Base-by-base conservation (phyloP, 2,329 filamentous ascomycete genomes). In the Rhytidhysteron rufulum region DNA sequence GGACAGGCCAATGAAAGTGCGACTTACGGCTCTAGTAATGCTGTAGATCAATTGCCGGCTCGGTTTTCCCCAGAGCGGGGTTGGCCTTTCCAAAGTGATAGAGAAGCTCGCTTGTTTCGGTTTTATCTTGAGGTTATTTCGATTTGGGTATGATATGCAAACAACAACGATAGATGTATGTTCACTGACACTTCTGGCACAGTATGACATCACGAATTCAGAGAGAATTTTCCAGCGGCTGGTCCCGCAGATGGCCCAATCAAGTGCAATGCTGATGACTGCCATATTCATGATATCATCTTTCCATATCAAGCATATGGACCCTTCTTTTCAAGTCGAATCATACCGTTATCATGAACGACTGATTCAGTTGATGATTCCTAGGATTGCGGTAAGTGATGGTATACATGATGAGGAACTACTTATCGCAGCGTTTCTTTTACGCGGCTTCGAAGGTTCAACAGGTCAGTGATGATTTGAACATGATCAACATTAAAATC, bases 271-370 rank as follows among this genome's bases (percentile, higher is more conserved):
- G 15, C 48, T 74, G 15, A 47, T 64, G 40, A 63, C 63, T 40
- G 63, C 64, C 4, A 59, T 68, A n/a, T 55, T 63, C 25, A 65
- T 66, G 17, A 62, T 59, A 5, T 64, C 66, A 4, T 62, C 66
- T 15, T 56, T 67, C 37, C 64, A 68, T 39, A 46, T 71, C 10
- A 57, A 53, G 21, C 60, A 58, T 15, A 34, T 41, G 25, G 39
- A 51, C 31, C 40, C 45, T 4, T 24, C 40, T 8, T 51, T 50
- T 27, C 47, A 45, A 8, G 40, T 43, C 4, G 41, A 40, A 19
- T 42, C 50, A 5, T 55, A 42, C 22, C 5, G 42, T 8, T 53
- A 55, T 15, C 50, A 55, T 34, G 46, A 50, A 18, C 46, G 45
- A 5, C 18, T 53, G 13, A 29, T 53, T 16, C 43, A 48, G 17